Evolutionary conservation across 257 asterid species (phyloP).

Genomic region (Orobanche coerulescens): DNA sequence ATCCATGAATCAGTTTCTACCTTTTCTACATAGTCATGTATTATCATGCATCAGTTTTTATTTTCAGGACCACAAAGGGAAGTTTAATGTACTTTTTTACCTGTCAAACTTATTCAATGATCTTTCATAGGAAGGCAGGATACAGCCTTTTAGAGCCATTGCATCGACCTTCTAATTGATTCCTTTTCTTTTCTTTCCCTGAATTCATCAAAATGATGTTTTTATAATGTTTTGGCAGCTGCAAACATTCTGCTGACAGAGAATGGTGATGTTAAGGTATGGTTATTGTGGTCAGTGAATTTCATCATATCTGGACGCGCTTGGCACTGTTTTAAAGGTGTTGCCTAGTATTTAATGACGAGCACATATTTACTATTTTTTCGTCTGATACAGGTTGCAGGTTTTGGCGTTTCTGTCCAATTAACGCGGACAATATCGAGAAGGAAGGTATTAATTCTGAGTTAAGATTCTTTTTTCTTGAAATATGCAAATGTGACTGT

Average conservation of each 20-base stretch:
- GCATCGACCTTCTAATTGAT: slow-evolving; percentile 8
- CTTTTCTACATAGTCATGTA: neutral
- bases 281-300: slow-evolving; percentile 15
- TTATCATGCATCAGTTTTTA: slow-evolving; percentile 6
- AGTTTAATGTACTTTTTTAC: slow-evolving; percentile 6
- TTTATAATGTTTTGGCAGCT: slow-evolving; percentile 52
- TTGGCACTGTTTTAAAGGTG: neutral
- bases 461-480: slow-evolving; percentile 12
- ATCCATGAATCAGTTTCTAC: neutral
- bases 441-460: slow-evolving; percentile 59
- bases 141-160: slow-evolving; percentile 8
- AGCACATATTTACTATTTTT: slow-evolving; percentile 8
- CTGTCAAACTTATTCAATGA: slow-evolving; percentile 2
- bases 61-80: neutral
- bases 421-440: slow-evolving; percentile 91
- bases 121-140: slow-evolving; percentile 9
- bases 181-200: neutral
- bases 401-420: slow-evolving; percentile 99
- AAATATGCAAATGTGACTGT: neutral
- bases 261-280: slow-evolving; percentile 97
- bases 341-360: slow-evolving; percentile 3
- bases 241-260: slow-evolving; percentile 94
- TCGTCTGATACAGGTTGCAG: slow-evolving; percentile 71
- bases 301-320: neutral
- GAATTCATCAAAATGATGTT: slow-evolving; percentile 15